Evolutionary conservation across 306 rosid species (phyloP), one percentile per base, ranked within the genome.

Genomic region (Medicago lupulina): DNA sequence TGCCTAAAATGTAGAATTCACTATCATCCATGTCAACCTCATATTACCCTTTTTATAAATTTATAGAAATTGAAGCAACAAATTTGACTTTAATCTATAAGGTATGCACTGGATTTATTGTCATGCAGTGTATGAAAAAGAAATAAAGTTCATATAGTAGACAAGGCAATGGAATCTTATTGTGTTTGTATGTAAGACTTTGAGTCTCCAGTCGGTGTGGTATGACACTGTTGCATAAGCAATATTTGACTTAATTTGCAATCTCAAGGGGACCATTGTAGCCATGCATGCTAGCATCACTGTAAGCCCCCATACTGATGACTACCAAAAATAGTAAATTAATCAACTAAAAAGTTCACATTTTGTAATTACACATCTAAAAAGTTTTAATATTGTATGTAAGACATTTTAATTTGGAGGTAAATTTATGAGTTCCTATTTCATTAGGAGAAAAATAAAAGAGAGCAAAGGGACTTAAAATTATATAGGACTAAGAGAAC

Each of bases 221-320:
- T 65, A 78, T 51, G 70, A 9, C 81, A 75, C 21, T 70, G 62
- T 67, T 46, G 73, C 60, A 39, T 69, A 14, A 63, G 40, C 83
- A 55, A 83, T 76, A 66, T 83, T 83, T 81, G 90, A 79, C 90
- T 76, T 55, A 55, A 19, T 19, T 71, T 81, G 40, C 47, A 31
- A 71, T 71, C 31, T 13, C 6, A 75, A 74, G 67, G 87, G 84
- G 89, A 81, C 84, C 86, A 86, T 44, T 15, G 17, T 71, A 23
- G 73, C 31, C 31, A 28, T 28, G 31, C 31, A 23, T 47, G 49
- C 34, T 43, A 59, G 36, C 50, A 74, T 50, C 58, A 39, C 77
- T 74, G 74, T 58, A 28, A 46, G 17, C n/a, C 36, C 36, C 83
- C 80, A 81, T 66, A 39, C 85, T 57, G 2, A 67, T 10, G 74